Percentiles rank a stretch among this genome's conserved stretches.
phyloP scores from a whole-genome alignment of 352 stramenopile genomes.

The Phytophthora gonapodyides region DNA sequence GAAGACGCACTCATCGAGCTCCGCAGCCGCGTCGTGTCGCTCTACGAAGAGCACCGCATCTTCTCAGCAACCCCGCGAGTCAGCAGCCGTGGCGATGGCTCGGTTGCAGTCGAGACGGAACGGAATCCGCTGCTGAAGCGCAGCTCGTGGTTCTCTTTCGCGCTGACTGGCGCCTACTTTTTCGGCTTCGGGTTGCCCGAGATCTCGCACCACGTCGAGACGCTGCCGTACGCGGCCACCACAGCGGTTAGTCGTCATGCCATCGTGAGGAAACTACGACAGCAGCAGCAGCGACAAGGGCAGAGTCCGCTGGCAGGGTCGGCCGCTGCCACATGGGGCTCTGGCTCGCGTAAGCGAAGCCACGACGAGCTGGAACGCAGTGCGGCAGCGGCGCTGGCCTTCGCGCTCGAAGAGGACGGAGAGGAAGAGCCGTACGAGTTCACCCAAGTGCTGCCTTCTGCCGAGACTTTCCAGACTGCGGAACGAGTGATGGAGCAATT shows the following conservation, averaged over 20 bases:
- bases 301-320: constrained; percentile 40
- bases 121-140: constrained; percentile 75
- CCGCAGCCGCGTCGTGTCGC: constrained; percentile 66
- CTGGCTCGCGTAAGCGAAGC: constrained; percentile 31
- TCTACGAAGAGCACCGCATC: constrained; percentile 69
- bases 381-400: constrained; percentile 16
- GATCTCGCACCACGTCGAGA: constrained; percentile 71
- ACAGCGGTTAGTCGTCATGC: constrained; percentile 59
- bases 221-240: constrained; percentile 72
- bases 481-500: constrained; percentile 83
- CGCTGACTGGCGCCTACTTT: constrained; percentile 76
- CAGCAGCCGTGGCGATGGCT: constrained; percentile 1
- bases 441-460: constrained; percentile 72
- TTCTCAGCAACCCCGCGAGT: constrained; percentile 33
- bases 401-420: constrained; percentile 19
- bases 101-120: constrained; percentile 24
- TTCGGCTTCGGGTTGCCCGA: constrained; percentile 80
- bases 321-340: constrained; percentile 29
- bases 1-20: constrained; percentile 78
- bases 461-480: constrained; percentile 77
- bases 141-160: constrained; percentile 83
- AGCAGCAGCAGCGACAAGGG: constrained; percentile 47
- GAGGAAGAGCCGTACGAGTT: constrained; percentile 85
- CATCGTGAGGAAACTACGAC: constrained; percentile 44
- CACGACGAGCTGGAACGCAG: constrained; percentile 33